These are phyloP conservation scores for Aspergillus ochraceoroseus DNA, from an alignment of 2,329 filamentous ascomycete species.

Conservation along the genomic window DNA sequence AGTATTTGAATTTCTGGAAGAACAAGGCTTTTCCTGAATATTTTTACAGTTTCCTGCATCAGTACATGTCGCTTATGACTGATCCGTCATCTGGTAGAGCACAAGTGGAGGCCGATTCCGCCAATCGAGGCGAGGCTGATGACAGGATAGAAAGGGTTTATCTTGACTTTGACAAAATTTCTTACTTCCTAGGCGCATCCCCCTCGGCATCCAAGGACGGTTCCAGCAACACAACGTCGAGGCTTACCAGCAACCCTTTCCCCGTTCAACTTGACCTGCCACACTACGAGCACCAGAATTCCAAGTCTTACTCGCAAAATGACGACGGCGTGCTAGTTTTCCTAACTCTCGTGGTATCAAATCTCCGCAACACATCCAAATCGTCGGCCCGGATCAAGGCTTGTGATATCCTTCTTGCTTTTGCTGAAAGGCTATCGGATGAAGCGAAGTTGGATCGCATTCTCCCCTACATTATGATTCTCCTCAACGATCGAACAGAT, in stretches of 20 bases:
- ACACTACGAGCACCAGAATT: constrained; percentile 69
- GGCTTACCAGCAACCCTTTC: constrained; percentile 43
- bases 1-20: constrained; percentile 89
- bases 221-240: constrained; percentile 31
- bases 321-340: constrained; percentile 94
- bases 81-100: constrained; percentile 78
- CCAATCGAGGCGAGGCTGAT: constrained; percentile 80
- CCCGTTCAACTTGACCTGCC: constrained; percentile 82
- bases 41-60: constrained; percentile 95
- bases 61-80: constrained; percentile 95
- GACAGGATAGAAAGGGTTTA: constrained; percentile 91
- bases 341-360: constrained; percentile 80
- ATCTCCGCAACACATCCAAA: constrained; percentile 80
- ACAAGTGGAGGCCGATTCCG: constrained; percentile 61
- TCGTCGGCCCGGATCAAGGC: constrained; percentile 82
- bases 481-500: constrained; percentile 77
- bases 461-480: constrained; percentile 77
- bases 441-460: constrained; percentile 94
- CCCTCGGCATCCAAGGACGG: constrained; percentile 44
- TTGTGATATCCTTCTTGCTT: constrained; percentile 86
- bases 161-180: constrained; percentile 95
- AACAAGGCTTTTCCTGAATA: constrained; percentile 90
- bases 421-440: constrained; percentile 84
- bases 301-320: constrained; percentile 56
- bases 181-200: constrained; percentile 80